Base-by-base conservation (phyloP, 768 basidiomycete species). In the Phaffia tasmanica region DNA sequence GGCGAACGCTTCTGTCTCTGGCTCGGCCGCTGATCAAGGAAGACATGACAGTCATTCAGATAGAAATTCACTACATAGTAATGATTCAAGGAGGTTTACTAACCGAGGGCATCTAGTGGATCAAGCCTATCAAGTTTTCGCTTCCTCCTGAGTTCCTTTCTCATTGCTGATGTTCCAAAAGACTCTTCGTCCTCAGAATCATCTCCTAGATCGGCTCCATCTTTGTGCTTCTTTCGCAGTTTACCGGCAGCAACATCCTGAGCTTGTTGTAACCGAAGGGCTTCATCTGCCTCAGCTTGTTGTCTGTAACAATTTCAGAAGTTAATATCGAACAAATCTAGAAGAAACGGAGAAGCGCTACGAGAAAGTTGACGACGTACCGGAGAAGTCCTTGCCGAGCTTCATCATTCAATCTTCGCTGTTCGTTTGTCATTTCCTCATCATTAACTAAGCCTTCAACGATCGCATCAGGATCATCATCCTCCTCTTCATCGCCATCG, bases 381-480 rank as follows among this genome's bases (percentile, higher is more conserved):
- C 27, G 23, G 18, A 47, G 68, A 53, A 67, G 57, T 49, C 27
- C 58, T 46, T 48, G 23, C 23, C 56, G 42, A 29, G 29, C 46
- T 57, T 42, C 51, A 30, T 72, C 72, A 57, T 72, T 71, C 54
- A 25, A 72, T 69, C 50, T 57, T 55, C 60, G 53, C 62, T 70
- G 64, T 65, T 71, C 69, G 29, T 73, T 72, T 29, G 69, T 71
- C 3, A 64, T 57, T 3, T 51, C 68, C 48, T 70, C 60, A 67
- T 75, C 74, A 62, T 75, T 71, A 16, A 75, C 72, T 27, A 73
- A 53, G 14, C 64, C 73, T 51, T 71, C 67, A 18, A 73, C 53
- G 57, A 62, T 72, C 6, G 57, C 70, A 47, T 73, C 70, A 30
- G 69, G 55, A 4, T 69, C 73, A 14, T 69, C 73, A 23, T 71